Base-by-base conservation (phyloP, 2,329 filamentous ascomycete species). In the Apiospora pterosperma region DNA sequence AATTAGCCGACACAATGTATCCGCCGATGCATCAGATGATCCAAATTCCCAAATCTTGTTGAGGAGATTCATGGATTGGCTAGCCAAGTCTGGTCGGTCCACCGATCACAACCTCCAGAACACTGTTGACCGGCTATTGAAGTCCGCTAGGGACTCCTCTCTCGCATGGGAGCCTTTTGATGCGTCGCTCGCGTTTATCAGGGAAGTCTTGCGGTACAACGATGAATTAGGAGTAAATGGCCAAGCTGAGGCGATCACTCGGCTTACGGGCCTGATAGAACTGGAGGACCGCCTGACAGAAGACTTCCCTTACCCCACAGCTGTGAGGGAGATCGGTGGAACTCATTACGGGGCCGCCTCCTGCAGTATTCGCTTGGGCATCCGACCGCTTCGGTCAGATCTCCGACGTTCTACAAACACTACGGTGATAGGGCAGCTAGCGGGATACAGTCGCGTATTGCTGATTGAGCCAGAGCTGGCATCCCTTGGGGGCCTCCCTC, bases 251-350 rank as follows among this genome's bases (percentile, higher is more conserved):
- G 44, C n/a, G 5, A 64, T 69, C 39, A 5, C 21, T 11, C 36
- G 65, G 25, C 28, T 68, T 6, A n/a, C 16, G 8, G 64, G 66
- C 11, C 39, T 68, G 21, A 63, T 69, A 19, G 52, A 63, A 5
- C 48, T 69, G 4, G 4, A 62, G 25, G 58, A 64, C 4, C 10
- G 4, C 16, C 21, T 69, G 60, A 67, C 64, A 1, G 63, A 69
- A 11, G 63, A 67, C 28, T 69, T 69, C 14, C 67, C 67, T n/a
- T 69, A 67, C 61, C 67, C 66, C 3, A 62, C 31, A 7, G 62
- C 63, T 14, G 12, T 69, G 16, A 58, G 52, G 31, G 58, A 68
- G 16, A 65, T 69, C 23, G 65, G 66, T 4, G 23, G 23, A 16
- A 16, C 58, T 65, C 23, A 63, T 25, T 68, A 68, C 60, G 36